Conservation (phyloP, 2,329 filamentous ascomycete species). For the Escovopsis sp. region DNA sequence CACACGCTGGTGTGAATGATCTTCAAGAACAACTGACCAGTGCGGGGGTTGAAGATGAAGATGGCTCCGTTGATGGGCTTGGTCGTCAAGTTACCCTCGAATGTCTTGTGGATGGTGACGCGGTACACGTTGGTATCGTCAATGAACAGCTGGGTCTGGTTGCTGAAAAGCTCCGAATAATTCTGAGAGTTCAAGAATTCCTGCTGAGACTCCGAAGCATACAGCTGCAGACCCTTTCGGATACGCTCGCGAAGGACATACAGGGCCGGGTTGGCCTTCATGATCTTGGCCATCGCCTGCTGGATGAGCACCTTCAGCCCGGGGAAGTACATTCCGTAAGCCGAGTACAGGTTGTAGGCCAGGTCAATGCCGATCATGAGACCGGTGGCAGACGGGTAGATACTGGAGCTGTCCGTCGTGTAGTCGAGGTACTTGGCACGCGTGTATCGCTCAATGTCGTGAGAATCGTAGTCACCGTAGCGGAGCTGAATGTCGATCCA, state of each 20-base stretch:
- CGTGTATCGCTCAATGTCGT: constrained; percentile 96
- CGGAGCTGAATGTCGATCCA: constrained; percentile 95
- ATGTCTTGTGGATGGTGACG: constrained; percentile 99
- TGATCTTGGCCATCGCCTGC: constrained; percentile 98
- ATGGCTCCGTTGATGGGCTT: constrained; percentile 99
- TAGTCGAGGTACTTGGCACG: constrained; percentile 98
- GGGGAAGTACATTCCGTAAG: constrained; percentile 97
- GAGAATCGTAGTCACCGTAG: constrained; percentile 97
- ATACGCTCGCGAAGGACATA: constrained; percentile 97
- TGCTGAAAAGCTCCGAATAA: constrained; percentile 97
- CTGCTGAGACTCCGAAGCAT: constrained; percentile 96
- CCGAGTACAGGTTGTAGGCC: constrained; percentile 96
- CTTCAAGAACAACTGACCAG: constrained; percentile 93
- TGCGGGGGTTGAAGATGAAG: constrained; percentile 99
- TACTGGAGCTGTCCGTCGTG: constrained; percentile 96
- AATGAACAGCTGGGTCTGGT: constrained; percentile 97
- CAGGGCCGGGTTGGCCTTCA: constrained; percentile 96
- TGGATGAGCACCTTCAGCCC: constrained; percentile 90
- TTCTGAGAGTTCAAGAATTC: constrained; percentile 99
- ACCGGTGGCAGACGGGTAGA: constrained; percentile 92
- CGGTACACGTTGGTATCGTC: constrained; percentile 99
- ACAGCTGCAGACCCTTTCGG: constrained; percentile 91
- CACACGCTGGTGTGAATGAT: constrained; percentile 99
- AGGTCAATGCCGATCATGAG: constrained; percentile 96
- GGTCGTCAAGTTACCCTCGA: constrained; percentile 95